phyloP scores from a whole-genome alignment of 2,329 filamentous ascomycete genomes.

The Fusarium scirpi region DNA sequence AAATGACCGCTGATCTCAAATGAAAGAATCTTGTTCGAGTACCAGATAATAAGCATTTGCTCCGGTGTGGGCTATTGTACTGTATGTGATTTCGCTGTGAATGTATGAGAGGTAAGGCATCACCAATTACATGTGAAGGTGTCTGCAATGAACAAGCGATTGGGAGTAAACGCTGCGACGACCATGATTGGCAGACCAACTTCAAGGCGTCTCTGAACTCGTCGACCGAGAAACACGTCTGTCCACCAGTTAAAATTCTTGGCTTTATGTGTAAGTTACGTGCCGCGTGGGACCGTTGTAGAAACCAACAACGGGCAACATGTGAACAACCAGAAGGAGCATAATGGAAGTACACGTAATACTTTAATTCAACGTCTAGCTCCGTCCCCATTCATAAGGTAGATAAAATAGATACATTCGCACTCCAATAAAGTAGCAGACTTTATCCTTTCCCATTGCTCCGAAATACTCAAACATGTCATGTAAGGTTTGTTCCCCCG shows the following conservation, averaged over 20 bases:
- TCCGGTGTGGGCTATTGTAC: constrained; percentile 18
- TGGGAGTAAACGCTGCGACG: background rate
- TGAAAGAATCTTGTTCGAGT: constrained; percentile 45
- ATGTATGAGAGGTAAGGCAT: background rate
- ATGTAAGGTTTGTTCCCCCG: constrained; percentile 35
- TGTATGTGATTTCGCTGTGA: constrained; percentile 17
- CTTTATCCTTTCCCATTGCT: constrained; percentile 44
- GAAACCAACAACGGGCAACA: constrained; percentile 12
- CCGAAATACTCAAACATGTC: constrained; percentile 44
- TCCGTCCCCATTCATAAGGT: constrained; percentile 30
- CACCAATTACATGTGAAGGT: background rate
- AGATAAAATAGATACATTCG: constrained; percentile 43
- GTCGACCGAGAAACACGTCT: background rate
- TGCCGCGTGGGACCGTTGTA: constrained; percentile 3
- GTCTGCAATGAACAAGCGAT: background rate
- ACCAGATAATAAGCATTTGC: constrained; percentile 40
- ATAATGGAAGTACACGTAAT: constrained; percentile 35
- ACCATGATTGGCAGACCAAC: background rate
- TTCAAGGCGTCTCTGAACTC: background rate
- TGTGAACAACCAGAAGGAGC: constrained; percentile 1
- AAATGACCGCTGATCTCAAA: constrained; percentile 30
- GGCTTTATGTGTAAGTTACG: background rate
- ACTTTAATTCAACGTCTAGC: constrained; percentile 44
- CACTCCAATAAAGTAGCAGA: constrained; percentile 41
- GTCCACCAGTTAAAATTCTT: background rate